phyloP scores from a whole-genome alignment of 176 grass and related monocot genomes.

The Calamus simplicifolius region DNA sequence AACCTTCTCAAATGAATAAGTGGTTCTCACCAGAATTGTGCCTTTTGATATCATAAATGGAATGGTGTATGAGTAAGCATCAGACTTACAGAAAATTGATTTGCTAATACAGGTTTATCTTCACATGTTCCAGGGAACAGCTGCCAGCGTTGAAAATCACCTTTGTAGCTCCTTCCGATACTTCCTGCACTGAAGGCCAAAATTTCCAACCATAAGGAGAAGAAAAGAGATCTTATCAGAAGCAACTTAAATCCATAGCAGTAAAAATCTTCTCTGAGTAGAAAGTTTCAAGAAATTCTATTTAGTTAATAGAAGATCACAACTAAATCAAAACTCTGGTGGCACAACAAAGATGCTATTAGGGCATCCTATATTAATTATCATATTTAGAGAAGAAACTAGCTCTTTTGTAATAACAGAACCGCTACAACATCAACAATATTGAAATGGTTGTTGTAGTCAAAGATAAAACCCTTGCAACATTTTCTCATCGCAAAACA shows the following conservation, averaged over 20 bases:
- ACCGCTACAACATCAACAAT: too few species aligned
- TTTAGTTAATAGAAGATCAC: slow-evolving; percentile 3
- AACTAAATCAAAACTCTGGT: neutral
- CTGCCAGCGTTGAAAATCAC: slow-evolving; percentile 93
- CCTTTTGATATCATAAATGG: too few species aligned
- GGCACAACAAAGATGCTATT: too few species aligned
- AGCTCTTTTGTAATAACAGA: too few species aligned
- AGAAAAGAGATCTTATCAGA: neutral
- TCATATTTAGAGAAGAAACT: too few species aligned
- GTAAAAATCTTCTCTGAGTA: neutral
- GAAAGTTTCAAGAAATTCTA: neutral
- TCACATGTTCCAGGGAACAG: slow-evolving; percentile 75
- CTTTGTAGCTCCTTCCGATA: slow-evolving; percentile 97
- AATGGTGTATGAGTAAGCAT: neutral
- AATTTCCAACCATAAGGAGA: slow-evolving; percentile 34
- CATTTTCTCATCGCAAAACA: too few species aligned
- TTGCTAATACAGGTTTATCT: slow-evolving; percentile 62
- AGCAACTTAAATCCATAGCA: neutral
- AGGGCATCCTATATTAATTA: too few species aligned
- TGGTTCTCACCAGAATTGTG: too few species aligned
- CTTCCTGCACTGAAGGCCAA: slow-evolving; percentile 71
- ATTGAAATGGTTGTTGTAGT: too few species aligned
- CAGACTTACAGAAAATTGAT: slow-evolving; percentile 93
- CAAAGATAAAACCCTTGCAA: too few species aligned
- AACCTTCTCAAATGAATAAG: too few species aligned